Percentiles rank a stretch among this genome's conserved stretches.
phyloP scores from a whole-genome alignment of 768 basidiomycete genomes.

The Serendipita vermifera region DNA sequence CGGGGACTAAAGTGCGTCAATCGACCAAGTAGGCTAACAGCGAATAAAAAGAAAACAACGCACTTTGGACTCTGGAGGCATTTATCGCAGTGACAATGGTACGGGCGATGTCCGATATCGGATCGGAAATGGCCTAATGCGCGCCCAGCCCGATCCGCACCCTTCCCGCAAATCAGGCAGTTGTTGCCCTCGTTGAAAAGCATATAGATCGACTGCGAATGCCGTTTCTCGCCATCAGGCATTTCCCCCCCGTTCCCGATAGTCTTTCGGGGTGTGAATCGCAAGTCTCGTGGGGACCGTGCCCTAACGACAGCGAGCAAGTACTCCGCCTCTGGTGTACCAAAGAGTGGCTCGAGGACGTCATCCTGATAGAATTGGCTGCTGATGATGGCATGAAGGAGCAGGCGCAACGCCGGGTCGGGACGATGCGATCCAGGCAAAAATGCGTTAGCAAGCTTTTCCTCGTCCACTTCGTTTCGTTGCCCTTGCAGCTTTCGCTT shows the following conservation, averaged over 20 bases:
- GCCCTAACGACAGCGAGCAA: background rate
- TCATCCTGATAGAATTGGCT: background rate
- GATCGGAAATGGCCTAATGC: background rate
- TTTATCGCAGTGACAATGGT: slow-evolving; percentile 4
- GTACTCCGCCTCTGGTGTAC: background rate
- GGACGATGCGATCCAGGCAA: background rate
- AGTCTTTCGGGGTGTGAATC: background rate
- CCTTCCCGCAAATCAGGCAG: slow-evolving; percentile 1
- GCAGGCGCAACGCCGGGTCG: background rate
- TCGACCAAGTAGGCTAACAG: background rate
- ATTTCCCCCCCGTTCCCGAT: no score
- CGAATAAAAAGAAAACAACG: background rate
- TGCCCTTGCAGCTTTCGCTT: slow-evolving; percentile 5
- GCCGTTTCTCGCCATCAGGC: background rate
- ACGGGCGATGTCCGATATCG: background rate
- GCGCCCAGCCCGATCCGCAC: background rate
- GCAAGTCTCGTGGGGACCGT: background rate
- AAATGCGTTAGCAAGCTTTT: background rate
- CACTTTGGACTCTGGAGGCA: background rate
- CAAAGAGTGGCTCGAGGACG: background rate
- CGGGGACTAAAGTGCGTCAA: background rate
- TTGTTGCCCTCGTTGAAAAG: slow-evolving; percentile 2
- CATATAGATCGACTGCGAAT: slow-evolving; percentile 7
- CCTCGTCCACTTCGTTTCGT: background rate
- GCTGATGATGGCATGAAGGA: background rate